phyloP scores from a whole-genome alignment of 1,284 basidiomycete species.

The Trametes sp. region DNA sequence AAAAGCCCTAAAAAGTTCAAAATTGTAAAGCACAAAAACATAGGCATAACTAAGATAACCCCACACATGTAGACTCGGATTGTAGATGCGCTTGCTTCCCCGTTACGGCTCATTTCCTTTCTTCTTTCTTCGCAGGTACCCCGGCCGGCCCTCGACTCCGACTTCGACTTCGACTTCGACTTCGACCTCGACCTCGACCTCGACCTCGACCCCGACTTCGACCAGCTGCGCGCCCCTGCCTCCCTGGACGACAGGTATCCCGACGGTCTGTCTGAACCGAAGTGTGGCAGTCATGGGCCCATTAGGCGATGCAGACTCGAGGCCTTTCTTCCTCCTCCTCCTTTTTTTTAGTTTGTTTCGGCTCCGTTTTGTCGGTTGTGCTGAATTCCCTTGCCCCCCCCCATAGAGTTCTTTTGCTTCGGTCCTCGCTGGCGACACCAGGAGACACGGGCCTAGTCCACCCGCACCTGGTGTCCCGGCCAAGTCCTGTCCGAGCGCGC shows the following conservation, averaged over 20 bases:
- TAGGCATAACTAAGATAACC: not conserved
- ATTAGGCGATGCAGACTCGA: not conserved
- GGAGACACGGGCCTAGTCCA: not conserved
- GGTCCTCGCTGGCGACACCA: not conserved
- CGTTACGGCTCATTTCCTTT: not conserved
- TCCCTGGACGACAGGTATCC: not conserved
- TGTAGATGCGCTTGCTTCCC: not conserved
- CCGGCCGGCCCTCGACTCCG: not conserved
- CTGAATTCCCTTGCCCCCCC: not conserved
- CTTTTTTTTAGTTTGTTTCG: too few species aligned
- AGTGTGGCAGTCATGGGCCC: not conserved
- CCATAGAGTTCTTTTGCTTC: not conserved
- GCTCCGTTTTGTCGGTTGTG: not conserved
- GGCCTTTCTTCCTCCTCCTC: not conserved
- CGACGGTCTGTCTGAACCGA: not conserved
- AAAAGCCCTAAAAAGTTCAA: not conserved
- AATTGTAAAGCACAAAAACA: not conserved
- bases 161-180: not conserved
- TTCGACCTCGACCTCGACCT: not conserved
- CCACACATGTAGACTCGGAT: not conserved
- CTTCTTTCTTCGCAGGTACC: too few species aligned
- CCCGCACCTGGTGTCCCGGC: not conserved
- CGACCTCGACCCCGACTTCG: not conserved
- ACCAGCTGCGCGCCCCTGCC: not conserved
- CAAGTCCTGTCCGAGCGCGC: slow-evolving; percentile 1